Evolutionary conservation across 1,284 basidiomycete genomes (phyloP).

Genomic region (Sparassis latifolia): DNA sequence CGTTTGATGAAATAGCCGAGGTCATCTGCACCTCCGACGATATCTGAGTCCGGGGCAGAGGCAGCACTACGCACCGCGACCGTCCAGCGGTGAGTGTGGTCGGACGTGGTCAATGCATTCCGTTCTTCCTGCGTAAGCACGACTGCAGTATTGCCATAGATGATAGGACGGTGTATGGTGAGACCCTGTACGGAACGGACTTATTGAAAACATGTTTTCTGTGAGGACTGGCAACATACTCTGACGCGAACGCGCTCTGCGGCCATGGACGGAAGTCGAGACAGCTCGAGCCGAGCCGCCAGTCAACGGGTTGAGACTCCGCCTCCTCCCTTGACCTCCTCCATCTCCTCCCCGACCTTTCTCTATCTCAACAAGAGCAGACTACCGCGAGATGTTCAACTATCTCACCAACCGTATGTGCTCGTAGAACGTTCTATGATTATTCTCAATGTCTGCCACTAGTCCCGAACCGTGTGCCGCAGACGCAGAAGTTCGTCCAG

Average conservation of each 20-base stretch:
- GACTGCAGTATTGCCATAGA: slow-evolving; percentile 94
- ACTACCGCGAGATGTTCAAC: slow-evolving; percentile 43
- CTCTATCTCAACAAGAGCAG: slow-evolving; percentile 4
- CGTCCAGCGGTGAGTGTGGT: slow-evolving; percentile 97
- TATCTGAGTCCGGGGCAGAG: slow-evolving; percentile 53
- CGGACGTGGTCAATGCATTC: slow-evolving; percentile 44
- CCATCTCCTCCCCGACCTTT: slow-evolving; percentile 12
- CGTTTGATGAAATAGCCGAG: slow-evolving; percentile 87
- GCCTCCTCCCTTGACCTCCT: slow-evolving; percentile 15
- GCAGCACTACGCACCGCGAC: slow-evolving; percentile 85
- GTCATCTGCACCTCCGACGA: slow-evolving; percentile 86
- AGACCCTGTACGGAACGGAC: slow-evolving; percentile 56
- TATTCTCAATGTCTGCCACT: background rate
- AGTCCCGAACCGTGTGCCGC: slow-evolving; percentile 61
- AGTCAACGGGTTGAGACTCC: slow-evolving; percentile 21
- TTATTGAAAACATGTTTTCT: background rate
- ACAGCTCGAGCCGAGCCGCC: slow-evolving; percentile 21
- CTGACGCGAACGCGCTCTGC: slow-evolving; percentile 69
- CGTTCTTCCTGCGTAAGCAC: slow-evolving; percentile 78
- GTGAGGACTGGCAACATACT: slow-evolving; percentile 37
- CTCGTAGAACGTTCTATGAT: no score
- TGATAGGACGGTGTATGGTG: slow-evolving; percentile 84
- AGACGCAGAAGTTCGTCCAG: slow-evolving; percentile 62
- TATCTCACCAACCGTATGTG: slow-evolving; percentile 44
- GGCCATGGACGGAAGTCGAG: slow-evolving; percentile 23